Percentiles rank a stretch among this genome's conserved stretches.
These are phyloP conservation scores for Yamagishiella unicocca DNA, from an alignment of 139 green algal species.

Conservation along the genomic window DNA sequence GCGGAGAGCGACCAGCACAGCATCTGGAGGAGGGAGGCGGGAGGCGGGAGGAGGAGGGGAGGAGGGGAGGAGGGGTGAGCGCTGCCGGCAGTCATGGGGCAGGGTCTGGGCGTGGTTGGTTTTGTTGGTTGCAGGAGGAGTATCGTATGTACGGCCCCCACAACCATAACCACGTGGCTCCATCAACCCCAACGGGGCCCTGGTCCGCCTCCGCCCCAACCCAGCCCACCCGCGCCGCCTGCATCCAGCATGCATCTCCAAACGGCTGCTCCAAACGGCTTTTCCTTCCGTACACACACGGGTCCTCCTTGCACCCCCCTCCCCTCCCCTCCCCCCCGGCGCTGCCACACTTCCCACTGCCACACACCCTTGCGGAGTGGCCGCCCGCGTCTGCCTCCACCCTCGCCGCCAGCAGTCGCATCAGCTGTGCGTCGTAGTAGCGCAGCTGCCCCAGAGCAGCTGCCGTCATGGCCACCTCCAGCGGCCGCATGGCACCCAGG, in stretches of 20 bases:
- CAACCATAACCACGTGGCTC: too few relatives aligned
- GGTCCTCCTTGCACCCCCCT: too few relatives aligned
- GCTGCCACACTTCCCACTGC: too few relatives aligned
- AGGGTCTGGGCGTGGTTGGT: not conserved
- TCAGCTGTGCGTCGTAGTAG: not conserved
- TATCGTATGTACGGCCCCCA: too few relatives aligned
- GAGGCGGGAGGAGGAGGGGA: not conserved
- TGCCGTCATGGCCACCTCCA: constrained; percentile 13
- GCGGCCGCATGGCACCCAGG: not conserved
- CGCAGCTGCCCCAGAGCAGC: constrained; percentile 10
- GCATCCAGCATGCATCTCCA: too few relatives aligned
- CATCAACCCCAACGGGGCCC: too few relatives aligned
- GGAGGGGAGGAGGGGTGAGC: not conserved
- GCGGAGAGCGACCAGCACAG: not conserved
- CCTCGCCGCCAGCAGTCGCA: constrained; percentile 6
- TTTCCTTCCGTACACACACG: too few relatives aligned
- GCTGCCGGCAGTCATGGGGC: not conserved
- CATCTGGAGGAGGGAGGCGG: not conserved
- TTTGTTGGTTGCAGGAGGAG: too few relatives aligned
- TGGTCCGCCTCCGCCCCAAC: too few relatives aligned
- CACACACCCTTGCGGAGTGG: not conserved
- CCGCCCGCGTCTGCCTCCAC: not conserved
- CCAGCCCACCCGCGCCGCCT: too few relatives aligned
- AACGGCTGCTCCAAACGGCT: too few relatives aligned
- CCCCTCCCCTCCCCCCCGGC: too few relatives aligned